Base-by-base conservation (phyloP, 2,329 filamentous ascomycete genomes). In the Neofusicoccum laricinum region DNA sequence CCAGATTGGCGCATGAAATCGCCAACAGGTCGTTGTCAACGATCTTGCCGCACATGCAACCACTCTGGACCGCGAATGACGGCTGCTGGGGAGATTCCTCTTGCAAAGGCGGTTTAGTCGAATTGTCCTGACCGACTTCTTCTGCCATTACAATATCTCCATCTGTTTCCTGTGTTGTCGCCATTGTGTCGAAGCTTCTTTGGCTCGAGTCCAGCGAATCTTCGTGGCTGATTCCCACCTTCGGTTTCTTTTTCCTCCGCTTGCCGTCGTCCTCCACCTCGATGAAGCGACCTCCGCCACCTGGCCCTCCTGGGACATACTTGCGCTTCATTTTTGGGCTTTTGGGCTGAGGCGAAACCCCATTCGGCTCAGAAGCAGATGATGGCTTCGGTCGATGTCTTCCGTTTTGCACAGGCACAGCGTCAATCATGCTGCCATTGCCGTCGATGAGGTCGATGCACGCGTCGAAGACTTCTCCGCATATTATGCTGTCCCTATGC, bases 401-500 rank as follows among this genome's bases (percentile, higher is more conserved):
- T 49, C 34, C 53, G 21, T 57, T 65, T 43, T 59, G 43, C 55
- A 36, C 30, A 11, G 49, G 45, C 11, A 40, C 49, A n/a, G 19
- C 48, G 14, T 59, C 17, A 15, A 63, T 41, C 41, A 46, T 61
- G 38, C 25, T 53, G 25, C 30, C 41, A 12, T 46, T 48, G 19
- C 36, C 19, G 7, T 55, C 34, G n/a, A 55, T n/a, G 14, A 45
- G n/a, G 38, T 62, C 25, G 21, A 68, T 51, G 61, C 68, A 74
- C 10, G 50, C 68, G 1, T 61, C 51, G 43, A 70, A 67, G 0
- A 72, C 61, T 2, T 72, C 67, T 17, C 68, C 36, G 0, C 67
- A 66, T 17, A 79, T 72, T 7, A 77, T 63, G 1, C 68, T 64
- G 30, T 76, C 74, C 2, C 68, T 63, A 0, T 67, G 32, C 2